These are phyloP conservation scores for Solanum virginianum DNA, from an alignment of 257 asterid genomes.

Conservation along the genomic window DNA sequence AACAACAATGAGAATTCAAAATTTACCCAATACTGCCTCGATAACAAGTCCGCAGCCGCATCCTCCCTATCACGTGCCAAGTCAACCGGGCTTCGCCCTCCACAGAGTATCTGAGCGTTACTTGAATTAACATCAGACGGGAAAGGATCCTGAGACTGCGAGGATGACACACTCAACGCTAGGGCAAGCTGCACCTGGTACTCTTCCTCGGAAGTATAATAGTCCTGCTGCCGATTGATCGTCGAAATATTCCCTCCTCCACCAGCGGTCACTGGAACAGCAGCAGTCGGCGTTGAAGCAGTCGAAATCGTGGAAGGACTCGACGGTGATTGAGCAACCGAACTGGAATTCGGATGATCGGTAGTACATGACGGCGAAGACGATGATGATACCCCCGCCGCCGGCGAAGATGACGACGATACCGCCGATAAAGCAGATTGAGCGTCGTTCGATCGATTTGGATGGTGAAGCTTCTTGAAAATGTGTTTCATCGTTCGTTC, in stretches of 20 bases:
- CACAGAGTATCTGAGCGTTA: conserved; percentile 16
- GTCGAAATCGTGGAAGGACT: conserved; percentile 1
- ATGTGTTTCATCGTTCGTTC: conserved; percentile 65
- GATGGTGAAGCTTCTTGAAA: conserved; percentile 92
- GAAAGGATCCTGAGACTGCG: conserved; percentile 43
- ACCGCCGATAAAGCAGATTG: conserved; percentile 13
- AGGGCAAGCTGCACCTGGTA: conserved; percentile 87
- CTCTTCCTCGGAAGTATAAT: conserved; percentile 86
- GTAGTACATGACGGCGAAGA: conserved; percentile 28
- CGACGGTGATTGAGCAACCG: background rate
- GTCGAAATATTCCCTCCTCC: background rate
- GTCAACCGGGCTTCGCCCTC: conserved; percentile 4
- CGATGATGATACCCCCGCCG: background rate
- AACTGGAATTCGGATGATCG: conserved; percentile 20
- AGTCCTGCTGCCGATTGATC: conserved; percentile 51
- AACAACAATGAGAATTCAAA: background rate
- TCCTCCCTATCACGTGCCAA: conserved; percentile 23
- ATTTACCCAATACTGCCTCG: conserved; percentile 92
- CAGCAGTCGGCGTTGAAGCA: conserved; percentile 7
- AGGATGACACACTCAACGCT: conserved; percentile 78
- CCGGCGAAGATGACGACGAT: conserved; percentile 3
- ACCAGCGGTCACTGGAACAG: conserved; percentile 1
- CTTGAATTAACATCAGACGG: conserved; percentile 21
- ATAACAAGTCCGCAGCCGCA: conserved; percentile 71
- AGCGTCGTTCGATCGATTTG: conserved; percentile 85